phyloP scores from a whole-genome alignment of 805 yeast species.

The Wilhelminamyces savonicus region DNA sequence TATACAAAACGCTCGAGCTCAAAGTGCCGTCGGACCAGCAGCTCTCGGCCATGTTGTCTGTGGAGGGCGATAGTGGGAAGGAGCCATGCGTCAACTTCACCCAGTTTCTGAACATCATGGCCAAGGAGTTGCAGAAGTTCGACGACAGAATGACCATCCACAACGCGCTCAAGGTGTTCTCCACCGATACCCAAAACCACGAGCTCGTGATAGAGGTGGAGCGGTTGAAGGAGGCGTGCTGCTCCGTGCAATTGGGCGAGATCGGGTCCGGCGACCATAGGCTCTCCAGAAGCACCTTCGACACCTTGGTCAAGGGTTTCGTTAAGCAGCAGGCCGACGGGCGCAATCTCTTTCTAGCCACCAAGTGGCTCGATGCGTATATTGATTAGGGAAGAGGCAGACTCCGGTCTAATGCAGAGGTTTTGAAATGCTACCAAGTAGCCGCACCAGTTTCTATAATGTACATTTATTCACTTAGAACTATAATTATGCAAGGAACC shows the following conservation, averaged over 20 bases:
- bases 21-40: constrained; percentile 36
- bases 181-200: constrained; percentile 8
- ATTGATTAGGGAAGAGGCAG: constrained; percentile 19
- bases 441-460: not conserved
- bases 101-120: constrained; percentile 58
- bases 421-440: not conserved
- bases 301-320: constrained; percentile 48
- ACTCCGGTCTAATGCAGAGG: not conserved
- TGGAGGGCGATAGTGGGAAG: constrained; percentile 8
- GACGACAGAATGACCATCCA: constrained; percentile 44
- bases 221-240: constrained; percentile 42
- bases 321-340: constrained; percentile 52
- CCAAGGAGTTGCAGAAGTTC: constrained; percentile 46
- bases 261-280: constrained; percentile 42
- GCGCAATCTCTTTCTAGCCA: constrained; percentile 51
- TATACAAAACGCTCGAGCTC: constrained; percentile 50
- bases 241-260: constrained; percentile 40
- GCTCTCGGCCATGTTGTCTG: constrained; percentile 44
- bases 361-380: constrained; percentile 54
- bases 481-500: not conserved
- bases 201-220: constrained; percentile 43
- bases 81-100: constrained; percentile 47
- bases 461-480: not conserved
- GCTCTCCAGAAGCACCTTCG: constrained; percentile 40
- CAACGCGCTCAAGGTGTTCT: constrained; percentile 55